Evolutionary conservation across 139 green algal genomes (phyloP).

Genomic region (Chlamydomonas schloesseri): DNA sequence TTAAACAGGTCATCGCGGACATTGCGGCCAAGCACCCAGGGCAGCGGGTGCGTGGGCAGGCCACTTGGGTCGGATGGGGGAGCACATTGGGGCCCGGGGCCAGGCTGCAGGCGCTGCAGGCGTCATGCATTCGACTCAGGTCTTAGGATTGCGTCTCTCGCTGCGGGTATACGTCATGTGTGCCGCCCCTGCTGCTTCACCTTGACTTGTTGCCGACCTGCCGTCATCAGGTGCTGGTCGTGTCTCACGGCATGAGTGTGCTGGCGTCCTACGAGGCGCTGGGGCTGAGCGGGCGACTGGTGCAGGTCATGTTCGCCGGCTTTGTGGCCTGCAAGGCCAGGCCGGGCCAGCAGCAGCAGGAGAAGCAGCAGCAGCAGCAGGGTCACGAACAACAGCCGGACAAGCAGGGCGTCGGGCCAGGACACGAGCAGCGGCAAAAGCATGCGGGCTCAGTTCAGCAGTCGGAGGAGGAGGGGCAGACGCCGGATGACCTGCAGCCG

Average conservation of each 20-base stretch:
- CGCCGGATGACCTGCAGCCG: background rate
- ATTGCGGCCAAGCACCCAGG: constrained; percentile 17
- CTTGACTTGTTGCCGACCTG: too few relatives aligned
- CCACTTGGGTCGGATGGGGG: background rate
- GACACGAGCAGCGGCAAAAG: too few relatives aligned
- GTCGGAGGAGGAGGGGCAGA: too few relatives aligned
- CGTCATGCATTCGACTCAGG: too few relatives aligned
- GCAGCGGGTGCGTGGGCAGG: background rate
- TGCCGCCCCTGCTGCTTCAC: too few relatives aligned
- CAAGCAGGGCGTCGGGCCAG: background rate
- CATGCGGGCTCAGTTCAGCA: too few relatives aligned
- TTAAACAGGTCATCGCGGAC: background rate
- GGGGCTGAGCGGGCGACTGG: background rate
- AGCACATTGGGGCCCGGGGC: too few relatives aligned
- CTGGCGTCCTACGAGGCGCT: constrained; percentile 24
- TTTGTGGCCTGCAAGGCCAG: background rate
- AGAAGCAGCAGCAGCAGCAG: background rate
- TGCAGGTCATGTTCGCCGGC: constrained; percentile 8
- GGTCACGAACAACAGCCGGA: background rate
- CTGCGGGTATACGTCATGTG: too few relatives aligned
- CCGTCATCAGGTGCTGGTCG: constrained; percentile 19
- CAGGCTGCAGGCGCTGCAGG: too few relatives aligned
- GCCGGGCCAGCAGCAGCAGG: background rate
- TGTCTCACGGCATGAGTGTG: constrained; percentile 26
- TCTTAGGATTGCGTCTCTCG: too few relatives aligned